Evolutionary conservation across 768 basidiomycete species (phyloP).

Genomic region (Pleurotus tuoliensis): DNA sequence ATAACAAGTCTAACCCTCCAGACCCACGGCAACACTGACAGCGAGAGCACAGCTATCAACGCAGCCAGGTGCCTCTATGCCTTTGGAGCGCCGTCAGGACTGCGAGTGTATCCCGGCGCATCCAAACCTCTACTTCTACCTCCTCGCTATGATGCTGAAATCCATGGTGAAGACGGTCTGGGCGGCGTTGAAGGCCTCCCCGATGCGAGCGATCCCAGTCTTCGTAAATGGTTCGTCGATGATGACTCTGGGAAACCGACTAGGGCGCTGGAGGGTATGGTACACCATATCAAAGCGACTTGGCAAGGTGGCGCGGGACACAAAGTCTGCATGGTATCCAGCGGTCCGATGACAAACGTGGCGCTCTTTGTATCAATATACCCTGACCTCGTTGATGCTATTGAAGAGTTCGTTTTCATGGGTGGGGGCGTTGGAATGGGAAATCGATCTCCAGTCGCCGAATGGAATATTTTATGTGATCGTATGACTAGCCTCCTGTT

Average conservation of each 20-base stretch:
- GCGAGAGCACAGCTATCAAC: conserved; percentile 61
- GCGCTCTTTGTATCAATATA: conserved; percentile 57
- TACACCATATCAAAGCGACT: conserved; percentile 41
- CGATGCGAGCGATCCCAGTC: conserved; percentile 37
- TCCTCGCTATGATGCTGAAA: conserved; percentile 64
- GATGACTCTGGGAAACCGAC: conserved; percentile 36
- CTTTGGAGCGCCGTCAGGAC: conserved; percentile 55
- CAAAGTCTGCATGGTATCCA: conserved; percentile 69
- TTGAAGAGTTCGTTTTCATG: conserved; percentile 83
- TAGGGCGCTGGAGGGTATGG: conserved; percentile 70
- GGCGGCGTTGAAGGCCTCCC: conserved; percentile 83
- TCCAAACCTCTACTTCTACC: conserved; percentile 62
- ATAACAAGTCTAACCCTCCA: conserved; percentile 20
- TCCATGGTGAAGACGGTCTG: conserved; percentile 81
- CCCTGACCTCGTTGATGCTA: conserved; percentile 44
- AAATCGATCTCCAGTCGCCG: conserved; percentile 76
- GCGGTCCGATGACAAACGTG: conserved; percentile 82
- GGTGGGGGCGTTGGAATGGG: conserved; percentile 87
- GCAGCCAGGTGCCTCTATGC: conserved; percentile 75
- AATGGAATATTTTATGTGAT: conserved; percentile 81
- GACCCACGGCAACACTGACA: conserved; percentile 80
- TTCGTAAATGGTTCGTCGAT: conserved; percentile 46
- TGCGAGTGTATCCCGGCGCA: conserved; percentile 71
- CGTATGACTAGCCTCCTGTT: conserved; percentile 41
- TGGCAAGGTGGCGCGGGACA: conserved; percentile 59